These are phyloP conservation scores for Blastocystis sp. DNA, from an alignment of 352 stramenopile genomes.

Conservation along the genomic window DNA sequence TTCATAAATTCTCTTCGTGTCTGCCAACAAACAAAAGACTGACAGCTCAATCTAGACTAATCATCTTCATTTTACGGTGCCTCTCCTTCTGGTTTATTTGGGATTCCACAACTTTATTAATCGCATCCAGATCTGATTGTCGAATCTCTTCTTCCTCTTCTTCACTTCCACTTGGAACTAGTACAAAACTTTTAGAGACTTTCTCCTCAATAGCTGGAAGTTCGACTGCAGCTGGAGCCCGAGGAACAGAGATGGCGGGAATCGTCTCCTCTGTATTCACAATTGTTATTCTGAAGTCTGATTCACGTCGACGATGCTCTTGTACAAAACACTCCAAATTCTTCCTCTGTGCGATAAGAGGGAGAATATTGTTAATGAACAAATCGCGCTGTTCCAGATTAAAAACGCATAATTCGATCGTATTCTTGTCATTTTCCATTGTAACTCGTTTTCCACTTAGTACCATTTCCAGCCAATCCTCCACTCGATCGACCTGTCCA, in stretches of 20 bases:
- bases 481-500: neutral
- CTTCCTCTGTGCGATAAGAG: constrained; percentile 11
- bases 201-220: neutral
- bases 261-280: constrained; percentile 43
- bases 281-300: constrained; percentile 44
- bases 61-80: constrained; percentile 30
- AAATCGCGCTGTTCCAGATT: constrained; percentile 24
- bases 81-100: neutral
- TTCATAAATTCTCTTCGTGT: neutral
- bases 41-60: constrained; percentile 49
- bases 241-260: constrained; percentile 9
- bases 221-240: neutral
- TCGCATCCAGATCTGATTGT: constrained; percentile 11
- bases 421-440: constrained; percentile 47
- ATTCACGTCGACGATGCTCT: constrained; percentile 16
- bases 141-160: constrained; percentile 31
- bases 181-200: neutral
- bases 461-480: constrained; percentile 21
- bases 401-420: constrained; percentile 38
- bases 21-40: neutral
- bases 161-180: constrained; percentile 7
- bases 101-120: neutral
- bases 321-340: constrained; percentile 64
- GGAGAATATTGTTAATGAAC: neutral
- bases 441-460: constrained; percentile 40